Evolutionary conservation across 345 rosid species (phyloP), one percentile per base, ranked within the genome.

Genomic region (Carallia brachiata): DNA sequence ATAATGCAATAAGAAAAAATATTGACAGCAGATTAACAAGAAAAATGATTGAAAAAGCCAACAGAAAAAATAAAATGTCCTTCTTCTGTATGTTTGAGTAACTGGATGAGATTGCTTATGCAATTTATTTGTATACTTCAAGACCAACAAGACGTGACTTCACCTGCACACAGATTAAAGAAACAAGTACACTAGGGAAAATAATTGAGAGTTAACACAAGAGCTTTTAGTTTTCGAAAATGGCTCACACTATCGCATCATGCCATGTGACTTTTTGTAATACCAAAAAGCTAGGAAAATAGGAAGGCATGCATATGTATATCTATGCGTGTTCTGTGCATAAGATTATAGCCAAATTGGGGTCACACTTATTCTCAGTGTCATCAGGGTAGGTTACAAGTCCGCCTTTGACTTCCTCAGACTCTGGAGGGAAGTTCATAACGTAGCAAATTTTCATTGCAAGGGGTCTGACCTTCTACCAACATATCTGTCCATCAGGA

Each of bases 401-500:
- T 77, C 96, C 88, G 78, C 78, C 91, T 84, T 85, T 89, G 31
- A 91, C 75, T 79, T 93, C n/a, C n/a, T n/a, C 91, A 0, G 84
- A 82, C 75, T 84, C 91, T 12, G 94, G 98, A 67, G 88, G 96
- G 67, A 87, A 85, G 75, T 75, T 79, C 75, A 70, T 84, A 28
- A 86, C 36, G 76, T 89, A 95, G 78, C 89, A 93, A 65, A 91
- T 88, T 84, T 87, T 91, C 68, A 90, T 89, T 8, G 91, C 86
- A 52, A 75, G 63, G 92, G 94, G 71, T 91, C 97, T 53, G 88
- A 80, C 80, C 88, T 84, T 84, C 97, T 84, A 78, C 96, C 97
- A 78, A 85, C 87, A 72, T 96, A 91, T 93, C 97, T 89, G 78
- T 89, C 86, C 65, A 87, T 84, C 78, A 89, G 87, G 89, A 83